Evolutionary conservation across 768 basidiomycete species (phyloP).

Genomic region (Termitomyces sp.): DNA sequence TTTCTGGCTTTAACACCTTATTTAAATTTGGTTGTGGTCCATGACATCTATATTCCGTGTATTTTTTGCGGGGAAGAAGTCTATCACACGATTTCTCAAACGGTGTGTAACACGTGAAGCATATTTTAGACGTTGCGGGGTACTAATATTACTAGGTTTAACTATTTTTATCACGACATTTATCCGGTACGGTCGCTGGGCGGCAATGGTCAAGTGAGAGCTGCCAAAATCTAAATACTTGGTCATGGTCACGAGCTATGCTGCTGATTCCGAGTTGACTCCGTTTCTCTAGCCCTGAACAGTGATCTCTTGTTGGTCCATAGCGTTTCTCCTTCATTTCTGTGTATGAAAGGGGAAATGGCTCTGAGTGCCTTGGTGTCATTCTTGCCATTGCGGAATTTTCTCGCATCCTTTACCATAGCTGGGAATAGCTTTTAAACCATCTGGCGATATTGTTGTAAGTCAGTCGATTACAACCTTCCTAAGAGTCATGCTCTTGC

Average conservation of each 20-base stretch:
- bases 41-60: not conserved
- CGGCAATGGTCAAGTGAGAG: no score
- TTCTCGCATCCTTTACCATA: conserved; percentile 21
- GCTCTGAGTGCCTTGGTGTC: not conserved
- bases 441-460: conserved; percentile 3
- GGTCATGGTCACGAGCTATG: conserved; percentile 19
- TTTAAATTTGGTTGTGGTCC: not conserved
- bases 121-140: conserved; percentile 4
- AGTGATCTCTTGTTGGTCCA: not conserved
- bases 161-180: conserved; percentile 15
- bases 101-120: not conserved
- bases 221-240: not conserved
- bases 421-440: conserved; percentile 19
- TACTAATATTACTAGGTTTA: not conserved
- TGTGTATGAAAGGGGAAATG: conserved; percentile 19
- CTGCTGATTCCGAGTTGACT: conserved; percentile 25
- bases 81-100: not conserved
- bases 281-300: conserved; percentile 17
- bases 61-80: not conserved
- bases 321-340: conserved; percentile 12
- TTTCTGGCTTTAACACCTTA: not conserved
- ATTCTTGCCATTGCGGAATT: conserved; percentile 24
- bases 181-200: conserved; percentile 14
- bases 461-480: conserved; percentile 9
- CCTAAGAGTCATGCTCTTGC: conserved; percentile 31